Conservation (phyloP, 176 grass and related monocot genomes). For the Sorghum bicolor region Sorghum_bicolor_NCBIv3 NC_012870.2:8668001-8668500, state of each 20-base stretch:
- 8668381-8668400: constrained; percentile 83
- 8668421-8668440: constrained; percentile 91
- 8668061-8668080: not conserved
- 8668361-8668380: constrained; percentile 80
- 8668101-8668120: not conserved
- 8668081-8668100: not conserved
- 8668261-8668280: constrained; percentile 85
- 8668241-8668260: constrained; percentile 48
- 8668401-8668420: constrained; percentile 78
- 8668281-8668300: constrained; percentile 64
- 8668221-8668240: constrained; percentile 21
- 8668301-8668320: constrained; percentile 40
- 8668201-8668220: not conserved
- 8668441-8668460: constrained; percentile 91
- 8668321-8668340: constrained; percentile 79
- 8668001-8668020: not conserved
- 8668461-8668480: constrained; percentile 69
- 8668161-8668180: constrained; percentile 1
- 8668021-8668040: not conserved
- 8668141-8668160: not conserved
- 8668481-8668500: constrained; percentile 76
- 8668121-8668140: not conserved
- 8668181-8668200: not conserved
- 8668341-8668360: constrained; percentile 91
- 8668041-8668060: not conserved